These are phyloP conservation scores for Penicillium occitanis DNA, from an alignment of 2,329 filamentous ascomycete genomes.

Conservation along the genomic window DNA sequence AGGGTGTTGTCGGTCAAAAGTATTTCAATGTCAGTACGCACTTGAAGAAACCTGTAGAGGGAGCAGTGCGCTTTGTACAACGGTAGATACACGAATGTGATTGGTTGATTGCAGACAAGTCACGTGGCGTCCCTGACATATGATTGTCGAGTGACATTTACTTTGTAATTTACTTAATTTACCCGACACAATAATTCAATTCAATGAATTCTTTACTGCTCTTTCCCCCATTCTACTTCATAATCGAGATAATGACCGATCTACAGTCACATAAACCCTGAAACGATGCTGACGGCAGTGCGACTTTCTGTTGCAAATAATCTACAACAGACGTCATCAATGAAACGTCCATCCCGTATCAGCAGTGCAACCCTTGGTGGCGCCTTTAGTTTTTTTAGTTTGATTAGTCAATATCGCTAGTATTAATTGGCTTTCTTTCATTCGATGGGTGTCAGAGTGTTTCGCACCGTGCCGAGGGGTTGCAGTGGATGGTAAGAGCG, in stretches of 20 bases:
- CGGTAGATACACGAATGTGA: background rate
- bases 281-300: background rate
- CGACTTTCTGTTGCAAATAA: background rate
- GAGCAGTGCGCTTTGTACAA: slow-evolving; percentile 4
- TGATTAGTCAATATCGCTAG: background rate
- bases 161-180: no score
- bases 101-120: background rate
- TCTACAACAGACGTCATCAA: background rate
- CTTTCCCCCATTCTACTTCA: background rate
- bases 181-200: background rate
- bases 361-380: background rate
- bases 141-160: background rate
- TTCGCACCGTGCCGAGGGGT: background rate
- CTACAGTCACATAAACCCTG: background rate
- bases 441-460: background rate
- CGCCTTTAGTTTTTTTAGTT: background rate
- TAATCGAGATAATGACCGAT: background rate
- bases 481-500: background rate
- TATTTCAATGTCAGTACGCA: slow-evolving; percentile 11
- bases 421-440: background rate
- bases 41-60: slow-evolving; percentile 3
- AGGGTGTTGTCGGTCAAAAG: background rate
- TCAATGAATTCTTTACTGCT: background rate
- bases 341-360: background rate
- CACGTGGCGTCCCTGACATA: slow-evolving; percentile 5